Conservation (phyloP, 257 asterid genomes). For the Scutellaria galericulata region DNA sequence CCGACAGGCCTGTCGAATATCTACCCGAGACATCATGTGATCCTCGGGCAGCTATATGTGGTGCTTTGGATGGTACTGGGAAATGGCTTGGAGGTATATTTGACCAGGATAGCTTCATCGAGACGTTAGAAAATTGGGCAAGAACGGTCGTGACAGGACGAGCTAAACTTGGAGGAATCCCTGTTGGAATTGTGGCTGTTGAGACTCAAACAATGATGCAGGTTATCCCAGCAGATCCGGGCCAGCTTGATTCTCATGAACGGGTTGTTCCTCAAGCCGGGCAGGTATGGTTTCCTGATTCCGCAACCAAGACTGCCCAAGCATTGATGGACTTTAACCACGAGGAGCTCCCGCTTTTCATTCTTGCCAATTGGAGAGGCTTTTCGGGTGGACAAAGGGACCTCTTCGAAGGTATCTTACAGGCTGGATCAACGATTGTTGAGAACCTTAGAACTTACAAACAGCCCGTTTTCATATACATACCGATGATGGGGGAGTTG, state of each 20-base stretch:
- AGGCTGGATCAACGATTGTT: constrained; percentile 95
- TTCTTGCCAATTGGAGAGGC: constrained; percentile 99
- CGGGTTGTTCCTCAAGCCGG: constrained; percentile 97
- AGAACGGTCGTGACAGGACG: constrained; percentile 96
- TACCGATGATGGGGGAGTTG: constrained; percentile 94
- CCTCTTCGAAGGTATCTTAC: constrained; percentile 95
- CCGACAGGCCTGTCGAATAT: constrained; percentile 72
- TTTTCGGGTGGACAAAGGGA: constrained; percentile 99
- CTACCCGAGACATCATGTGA: constrained; percentile 90
- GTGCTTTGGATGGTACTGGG: constrained; percentile 63
- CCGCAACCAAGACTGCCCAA: constrained; percentile 92
- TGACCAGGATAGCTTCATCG: constrained; percentile 84
- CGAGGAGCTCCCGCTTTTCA: constrained; percentile 89
- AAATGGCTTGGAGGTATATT: constrained; percentile 95
- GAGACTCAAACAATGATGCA: constrained; percentile 99
- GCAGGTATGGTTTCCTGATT: constrained; percentile 99
- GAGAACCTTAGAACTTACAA: constrained; percentile 85
- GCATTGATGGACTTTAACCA: constrained; percentile 90
- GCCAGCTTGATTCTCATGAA: constrained; percentile 95
- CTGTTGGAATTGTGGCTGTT: constrained; percentile 93
- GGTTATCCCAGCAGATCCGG: constrained; percentile 97
- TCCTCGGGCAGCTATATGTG: constrained; percentile 94
- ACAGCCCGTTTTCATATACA: constrained; percentile 90
- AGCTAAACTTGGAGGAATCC: constrained; percentile 95
- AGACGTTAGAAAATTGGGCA: constrained; percentile 97